Base-by-base conservation (phyloP, 78 protist species). In the Dictyostelium purpureum region DNA sequence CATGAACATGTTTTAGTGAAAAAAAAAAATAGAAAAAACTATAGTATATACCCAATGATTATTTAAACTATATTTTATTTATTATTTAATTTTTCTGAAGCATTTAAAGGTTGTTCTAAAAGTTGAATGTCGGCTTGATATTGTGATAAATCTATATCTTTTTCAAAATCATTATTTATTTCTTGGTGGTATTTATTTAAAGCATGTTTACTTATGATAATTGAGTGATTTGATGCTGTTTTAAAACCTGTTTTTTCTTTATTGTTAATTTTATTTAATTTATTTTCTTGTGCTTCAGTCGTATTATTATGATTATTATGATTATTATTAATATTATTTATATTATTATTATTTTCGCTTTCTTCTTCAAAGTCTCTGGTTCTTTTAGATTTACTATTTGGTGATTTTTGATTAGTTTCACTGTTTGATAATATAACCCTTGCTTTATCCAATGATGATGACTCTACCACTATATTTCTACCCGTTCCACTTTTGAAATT, bases 191-290 rank as follows among this genome's bases (percentile, higher is more conserved):
- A 57, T 5, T 45, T 59, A 21, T 59, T 63, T 18, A 79, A 33
- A 19, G 31, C 47, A 11, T 59, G 43, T 9, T 24, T 47, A 45
- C 45, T 31, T 45, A 79, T 33, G 59, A 75, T 79, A 19, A 79
- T 65, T 19, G 37, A 76, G 6, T 63, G 4, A 79, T 70, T 70
- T 26, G 47, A 43, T 9, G 47, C 74, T 26, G 88, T 79, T 42
- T 61, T 59, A 37, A 79, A 79, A 21, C 38, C 33, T 31, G 61
- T 79, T 19, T 28, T 37, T 21, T 37, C 26, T 28, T 79, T 79
- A 6, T 42, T 45, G 31, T 79, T 76, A 43, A 63, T 45, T 47
- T 79, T 79, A 35, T 79, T 79, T 61, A 28, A 43, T 65, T 79
- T 79, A 33, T 16, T 4, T 31, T 59, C 19, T 59, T 21, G 28